Percentiles rank a stretch among this genome's conserved stretches.
These are phyloP conservation scores for Zoysia matrella DNA, from an alignment of 202 grass and related monocot species.

Conservation along the genomic window DNA sequence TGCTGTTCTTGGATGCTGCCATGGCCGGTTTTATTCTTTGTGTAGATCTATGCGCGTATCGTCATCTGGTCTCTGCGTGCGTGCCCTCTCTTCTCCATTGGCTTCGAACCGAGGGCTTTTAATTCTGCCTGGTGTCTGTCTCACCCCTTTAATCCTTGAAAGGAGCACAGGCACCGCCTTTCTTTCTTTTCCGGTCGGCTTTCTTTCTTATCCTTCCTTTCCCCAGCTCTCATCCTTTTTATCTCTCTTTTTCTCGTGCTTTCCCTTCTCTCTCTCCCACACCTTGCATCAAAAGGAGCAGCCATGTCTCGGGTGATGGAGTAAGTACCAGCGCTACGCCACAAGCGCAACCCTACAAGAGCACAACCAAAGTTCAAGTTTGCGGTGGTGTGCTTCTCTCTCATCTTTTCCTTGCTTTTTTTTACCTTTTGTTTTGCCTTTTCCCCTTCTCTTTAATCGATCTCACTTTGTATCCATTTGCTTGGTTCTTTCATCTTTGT, in stretches of 20 bases:
- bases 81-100: conserved; percentile 70
- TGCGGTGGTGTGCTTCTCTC: conserved; percentile 60
- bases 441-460: conserved; percentile 46
- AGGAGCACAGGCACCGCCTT: conserved; percentile 70
- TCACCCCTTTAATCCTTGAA: conserved; percentile 85
- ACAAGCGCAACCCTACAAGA: conserved; percentile 70
- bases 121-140: conserved; percentile 46
- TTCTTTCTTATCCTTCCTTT: conserved; percentile 55
- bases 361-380: conserved; percentile 76
- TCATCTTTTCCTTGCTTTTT: conserved; percentile 72
- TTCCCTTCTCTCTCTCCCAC: conserved; percentile 11
- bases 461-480: conserved; percentile 77
- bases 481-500: conserved; percentile 56
- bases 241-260: conserved; percentile 57
- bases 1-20: conserved; percentile 52
- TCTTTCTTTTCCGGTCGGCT: conserved; percentile 43
- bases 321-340: conserved; percentile 54
- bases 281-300: conserved; percentile 81
- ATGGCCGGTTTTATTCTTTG: conserved; percentile 55
- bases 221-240: conserved; percentile 55
- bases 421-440: conserved; percentile 53
- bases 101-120: conserved; percentile 62
- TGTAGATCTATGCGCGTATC: conserved; percentile 57
- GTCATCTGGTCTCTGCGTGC: conserved; percentile 43
- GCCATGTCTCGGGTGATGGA: conserved; percentile 73